Evolutionary conservation across 352 stramenopile genomes (phyloP).

Genomic region (Globisporangium viniferum): DNA sequence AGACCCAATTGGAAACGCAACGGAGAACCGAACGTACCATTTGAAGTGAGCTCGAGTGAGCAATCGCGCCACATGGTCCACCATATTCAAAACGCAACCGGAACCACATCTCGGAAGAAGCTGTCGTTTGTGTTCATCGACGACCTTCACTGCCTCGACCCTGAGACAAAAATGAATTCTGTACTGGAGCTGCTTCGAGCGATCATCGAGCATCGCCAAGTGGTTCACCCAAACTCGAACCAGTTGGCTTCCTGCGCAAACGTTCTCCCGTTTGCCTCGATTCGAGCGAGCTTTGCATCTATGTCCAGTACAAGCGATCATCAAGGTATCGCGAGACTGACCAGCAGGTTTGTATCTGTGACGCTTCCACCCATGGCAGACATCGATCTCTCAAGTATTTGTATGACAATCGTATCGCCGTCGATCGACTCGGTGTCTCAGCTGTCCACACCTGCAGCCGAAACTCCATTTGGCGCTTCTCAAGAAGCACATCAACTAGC

Average conservation of each 20-base stretch:
- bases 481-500: slow-evolving; percentile 40
- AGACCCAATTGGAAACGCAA: neutral
- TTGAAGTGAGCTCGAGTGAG: neutral
- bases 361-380: slow-evolving; percentile 31
- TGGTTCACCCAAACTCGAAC: slow-evolving; percentile 37
- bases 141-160: slow-evolving; percentile 49
- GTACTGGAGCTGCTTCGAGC: slow-evolving; percentile 47
- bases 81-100: neutral
- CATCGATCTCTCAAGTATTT: slow-evolving; percentile 51
- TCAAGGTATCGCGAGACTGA: slow-evolving; percentile 24
- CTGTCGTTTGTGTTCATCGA: slow-evolving; percentile 48
- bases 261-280: slow-evolving; percentile 28
- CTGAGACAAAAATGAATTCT: slow-evolving; percentile 22
- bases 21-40: neutral
- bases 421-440: neutral
- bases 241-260: slow-evolving; percentile 24
- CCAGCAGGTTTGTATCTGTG: slow-evolving; percentile 35
- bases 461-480: neutral
- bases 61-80: neutral
- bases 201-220: slow-evolving; percentile 35
- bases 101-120: neutral
- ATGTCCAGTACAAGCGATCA: neutral
- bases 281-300: slow-evolving; percentile 17
- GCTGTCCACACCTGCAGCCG: neutral
- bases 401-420: slow-evolving; percentile 23